Evolutionary conservation across 2,329 filamentous ascomycete genomes (phyloP).

Genomic region (Sarocladium strictum): DNA sequence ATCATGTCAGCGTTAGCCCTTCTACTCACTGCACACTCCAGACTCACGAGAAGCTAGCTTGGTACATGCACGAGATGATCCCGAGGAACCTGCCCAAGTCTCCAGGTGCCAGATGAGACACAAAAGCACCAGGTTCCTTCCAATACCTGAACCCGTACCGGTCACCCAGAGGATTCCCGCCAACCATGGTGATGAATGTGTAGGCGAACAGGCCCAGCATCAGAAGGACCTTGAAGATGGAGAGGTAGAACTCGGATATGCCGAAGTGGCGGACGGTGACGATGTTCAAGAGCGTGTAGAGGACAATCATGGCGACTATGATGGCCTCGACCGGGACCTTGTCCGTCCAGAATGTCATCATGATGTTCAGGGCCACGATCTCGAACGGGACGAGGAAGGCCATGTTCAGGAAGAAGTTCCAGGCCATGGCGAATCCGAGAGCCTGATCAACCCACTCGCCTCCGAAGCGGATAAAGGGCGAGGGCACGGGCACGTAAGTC

Average conservation of each 20-base stretch:
- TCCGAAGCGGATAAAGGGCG: slow-evolving; percentile 39
- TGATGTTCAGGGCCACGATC: slow-evolving; percentile 40
- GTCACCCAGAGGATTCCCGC: slow-evolving; percentile 49
- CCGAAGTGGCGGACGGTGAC: slow-evolving; percentile 32
- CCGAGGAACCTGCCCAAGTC: slow-evolving; percentile 55
- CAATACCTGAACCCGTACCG: slow-evolving; percentile 61
- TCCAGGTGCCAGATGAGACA: slow-evolving; percentile 35
- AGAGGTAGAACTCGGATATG: slow-evolving; percentile 35
- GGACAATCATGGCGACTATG: slow-evolving; percentile 35
- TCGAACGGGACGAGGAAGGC: slow-evolving; percentile 40
- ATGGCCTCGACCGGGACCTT: slow-evolving; percentile 32
- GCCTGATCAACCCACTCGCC: slow-evolving; percentile 41
- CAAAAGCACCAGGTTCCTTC: slow-evolving; percentile 47
- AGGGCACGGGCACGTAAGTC: slow-evolving; percentile 40
- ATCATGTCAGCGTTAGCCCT: not conserved
- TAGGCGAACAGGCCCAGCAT: slow-evolving; percentile 53
- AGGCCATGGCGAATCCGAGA: slow-evolving; percentile 38
- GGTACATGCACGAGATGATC: slow-evolving; percentile 44
- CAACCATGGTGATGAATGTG: slow-evolving; percentile 52
- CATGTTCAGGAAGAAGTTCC: slow-evolving; percentile 45
- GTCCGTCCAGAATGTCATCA: slow-evolving; percentile 37
- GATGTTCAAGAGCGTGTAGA: slow-evolving; percentile 32
- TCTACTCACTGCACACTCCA: not conserved
- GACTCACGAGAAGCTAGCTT: slow-evolving; percentile 40
- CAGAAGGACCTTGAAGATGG: slow-evolving; percentile 45